phyloP scores from a whole-genome alignment of 805 yeast genomes.

The Spathaspora girioi region DNA sequence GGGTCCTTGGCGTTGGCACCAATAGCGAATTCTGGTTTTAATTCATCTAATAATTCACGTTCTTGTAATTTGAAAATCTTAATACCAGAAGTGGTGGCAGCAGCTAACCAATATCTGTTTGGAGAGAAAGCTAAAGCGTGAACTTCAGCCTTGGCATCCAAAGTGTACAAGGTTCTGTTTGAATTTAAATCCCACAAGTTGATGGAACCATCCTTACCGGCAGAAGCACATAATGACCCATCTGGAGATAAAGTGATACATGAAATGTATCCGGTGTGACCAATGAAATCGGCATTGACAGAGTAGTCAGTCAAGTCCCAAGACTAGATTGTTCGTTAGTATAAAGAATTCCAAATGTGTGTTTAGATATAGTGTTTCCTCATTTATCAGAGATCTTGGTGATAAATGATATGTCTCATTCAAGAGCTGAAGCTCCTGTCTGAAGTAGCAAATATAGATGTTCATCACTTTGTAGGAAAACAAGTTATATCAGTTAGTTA shows the following conservation, averaged over 20 bases:
- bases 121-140: constrained; percentile 99
- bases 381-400: constrained; percentile 96
- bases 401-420: constrained; percentile 92
- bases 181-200: constrained; percentile 96
- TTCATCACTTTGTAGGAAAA: constrained; percentile 7
- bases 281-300: constrained; percentile 93
- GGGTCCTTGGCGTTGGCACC: constrained; percentile 92
- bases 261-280: constrained; percentile 99
- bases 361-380: not conserved
- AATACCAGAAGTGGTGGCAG: constrained; percentile 97
- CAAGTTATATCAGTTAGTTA: not conserved
- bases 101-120: constrained; percentile 99
- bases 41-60: constrained; percentile 91
- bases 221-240: constrained; percentile 98
- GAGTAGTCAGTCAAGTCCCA: constrained; percentile 88
- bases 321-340: constrained; percentile 57
- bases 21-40: constrained; percentile 95
- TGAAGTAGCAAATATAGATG: constrained; percentile 97
- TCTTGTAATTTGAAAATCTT: constrained; percentile 97
- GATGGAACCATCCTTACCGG: constrained; percentile 99
- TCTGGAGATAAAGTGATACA: constrained; percentile 98
- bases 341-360: not conserved
- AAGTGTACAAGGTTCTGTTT: constrained; percentile 85
- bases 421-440: constrained; percentile 66
- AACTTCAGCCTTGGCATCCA: constrained; percentile 93